Conservation (phyloP, 2,329 filamentous ascomycete species). For the Incumbomyces lentus region DNA sequence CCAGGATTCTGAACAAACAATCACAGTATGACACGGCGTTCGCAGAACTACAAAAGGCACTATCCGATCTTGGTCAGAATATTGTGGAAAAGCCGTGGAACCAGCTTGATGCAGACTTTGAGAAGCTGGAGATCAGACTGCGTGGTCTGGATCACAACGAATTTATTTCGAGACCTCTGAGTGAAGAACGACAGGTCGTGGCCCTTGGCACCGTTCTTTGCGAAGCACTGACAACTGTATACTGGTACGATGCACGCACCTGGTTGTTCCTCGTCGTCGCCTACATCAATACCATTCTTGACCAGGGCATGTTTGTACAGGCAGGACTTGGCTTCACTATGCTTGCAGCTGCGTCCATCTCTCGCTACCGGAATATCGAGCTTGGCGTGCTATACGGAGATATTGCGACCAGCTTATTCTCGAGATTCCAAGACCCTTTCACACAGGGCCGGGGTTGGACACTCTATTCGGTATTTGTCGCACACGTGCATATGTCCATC, state of each 20-base stretch:
- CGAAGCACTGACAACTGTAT: conserved; percentile 48
- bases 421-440: conserved; percentile 43
- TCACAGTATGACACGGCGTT: conserved; percentile 64
- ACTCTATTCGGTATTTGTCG: conserved; percentile 50
- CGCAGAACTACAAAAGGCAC: conserved; percentile 57
- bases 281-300: conserved; percentile 46
- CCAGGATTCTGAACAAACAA: conserved; percentile 63
- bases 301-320: conserved; percentile 46
- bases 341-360: conserved; percentile 45
- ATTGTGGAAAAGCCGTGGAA: conserved; percentile 60
- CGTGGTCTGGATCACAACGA: conserved; percentile 44
- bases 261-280: conserved; percentile 52
- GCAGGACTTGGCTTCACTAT: conserved; percentile 49
- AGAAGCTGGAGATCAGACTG: conserved; percentile 50
- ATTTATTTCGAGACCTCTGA: conserved; percentile 30
- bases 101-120: conserved; percentile 67
- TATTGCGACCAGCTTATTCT: conserved; percentile 43
- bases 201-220: conserved; percentile 46
- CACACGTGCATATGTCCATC: conserved; percentile 47
- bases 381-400: conserved; percentile 45
- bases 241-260: conserved; percentile 49
- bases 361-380: conserved; percentile 48
- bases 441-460: conserved; percentile 47
- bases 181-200: conserved; percentile 32
- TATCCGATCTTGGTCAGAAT: conserved; percentile 57